Evolutionary conservation across 257 asterid species (phyloP).

Genomic region (Leonotis leonurus): DNA sequence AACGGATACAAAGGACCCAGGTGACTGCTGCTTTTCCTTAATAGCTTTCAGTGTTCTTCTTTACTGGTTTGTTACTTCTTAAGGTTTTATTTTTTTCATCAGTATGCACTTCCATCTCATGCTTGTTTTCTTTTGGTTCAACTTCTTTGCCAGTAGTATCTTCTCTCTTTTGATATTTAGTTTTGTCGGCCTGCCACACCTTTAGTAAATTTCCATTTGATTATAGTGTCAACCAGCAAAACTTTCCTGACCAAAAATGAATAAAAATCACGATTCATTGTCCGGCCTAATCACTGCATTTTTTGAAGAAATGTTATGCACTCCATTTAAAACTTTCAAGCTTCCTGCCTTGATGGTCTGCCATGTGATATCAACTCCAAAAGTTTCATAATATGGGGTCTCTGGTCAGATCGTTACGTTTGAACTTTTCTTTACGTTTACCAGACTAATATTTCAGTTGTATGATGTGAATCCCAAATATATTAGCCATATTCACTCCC

Average conservation of each 20-base stretch:
- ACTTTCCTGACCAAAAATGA: not conserved
- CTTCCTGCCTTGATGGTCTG: not conserved
- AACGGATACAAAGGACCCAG: constrained; percentile 81
- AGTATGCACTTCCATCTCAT: not conserved
- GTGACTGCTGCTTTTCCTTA: constrained; percentile 28
- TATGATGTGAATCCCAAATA: not conserved
- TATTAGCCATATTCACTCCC: not conserved
- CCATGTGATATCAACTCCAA: not conserved
- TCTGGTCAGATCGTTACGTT: not conserved
- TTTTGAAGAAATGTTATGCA: not conserved
- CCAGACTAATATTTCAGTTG: not conserved
- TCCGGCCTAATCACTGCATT: not conserved
- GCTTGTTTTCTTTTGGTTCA: constrained; percentile 1
- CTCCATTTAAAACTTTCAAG: not conserved
- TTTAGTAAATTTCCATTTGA: not conserved
- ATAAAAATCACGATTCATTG: not conserved
- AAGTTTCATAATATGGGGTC: not conserved
- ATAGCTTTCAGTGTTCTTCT: not conserved
- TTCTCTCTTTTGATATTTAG: not conserved
- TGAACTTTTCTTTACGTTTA: not conserved
- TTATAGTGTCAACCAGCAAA: constrained; percentile 14
- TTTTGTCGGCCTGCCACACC: not conserved
- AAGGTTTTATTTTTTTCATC: not conserved
- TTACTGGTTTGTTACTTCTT: not conserved
- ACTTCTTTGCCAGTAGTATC: not conserved